Evolutionary conservation across 169 alveolate genomes (phyloP), one percentile per base, ranked within the genome.

Genomic region (Plasmodium inui): DNA sequence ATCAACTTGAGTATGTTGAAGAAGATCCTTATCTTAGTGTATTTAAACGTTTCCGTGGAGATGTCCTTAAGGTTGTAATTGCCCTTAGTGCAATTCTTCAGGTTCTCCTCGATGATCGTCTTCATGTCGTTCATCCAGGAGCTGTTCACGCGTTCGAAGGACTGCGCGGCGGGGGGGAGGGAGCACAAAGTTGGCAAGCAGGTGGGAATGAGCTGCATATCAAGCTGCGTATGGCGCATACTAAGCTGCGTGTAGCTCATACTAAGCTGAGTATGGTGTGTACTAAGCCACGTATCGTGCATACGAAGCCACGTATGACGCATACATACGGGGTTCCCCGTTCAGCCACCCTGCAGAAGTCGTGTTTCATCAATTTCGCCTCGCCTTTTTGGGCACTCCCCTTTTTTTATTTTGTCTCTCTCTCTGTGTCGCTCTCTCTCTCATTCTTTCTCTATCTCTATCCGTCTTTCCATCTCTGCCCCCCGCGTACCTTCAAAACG

Each of bases 91-190:
- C 94, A 88, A 34, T 88, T 46, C 53, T 88, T 88, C 82, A 88
- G 70, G 90, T 88, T 88, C 5, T 88, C 94, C 72, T 88, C 94
- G 4, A 88, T 88, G 22, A 81, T 88, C 39, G 50, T 61, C 82
- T 88, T 88, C 26, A 88, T 88, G 74, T 88, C 94, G 53, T 67
- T 73, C 94, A 88, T 88, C 94, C 94, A 88, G 72, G 73, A 71
- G 50, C 61, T 88, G 78, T 88, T 88, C n/a, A 88, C 94, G 8
- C 74, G 81, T 37, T 88, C 94, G 79, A 88, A 88, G 50, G 94
- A 88, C 94, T 74, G 37, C 37, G 28, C 30, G 76, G 76, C 3
- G 76, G 76, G 28, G 7, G 22, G 61, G 61, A 2, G 22, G 55
- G 55, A 10, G 55, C 55, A 44, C 55, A 10, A 50, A 14, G 61